Base-by-base conservation (phyloP, 345 rosid genomes). In the Salix viminalis region DNA sequence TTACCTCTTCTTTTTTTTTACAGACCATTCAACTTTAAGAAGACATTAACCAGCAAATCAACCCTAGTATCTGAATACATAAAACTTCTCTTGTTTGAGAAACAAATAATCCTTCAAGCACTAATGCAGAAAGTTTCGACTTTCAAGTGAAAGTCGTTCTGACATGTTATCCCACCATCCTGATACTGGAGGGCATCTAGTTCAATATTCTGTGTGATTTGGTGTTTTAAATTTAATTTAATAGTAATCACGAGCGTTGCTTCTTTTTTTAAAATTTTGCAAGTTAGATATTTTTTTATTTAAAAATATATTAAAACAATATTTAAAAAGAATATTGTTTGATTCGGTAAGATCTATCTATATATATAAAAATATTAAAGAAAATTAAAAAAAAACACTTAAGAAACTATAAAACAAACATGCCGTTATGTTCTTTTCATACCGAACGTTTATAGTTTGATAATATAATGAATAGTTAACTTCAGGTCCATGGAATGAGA, bases 121-220 rank as follows among this genome's bases (percentile, higher is more conserved):
- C 9, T 4, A 50, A 19, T 5, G 15, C 24, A 12, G 42, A 21
- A 23, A 21, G 56, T 19, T 56, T n/a, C 14, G 10, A 23, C 62
- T 3, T 9, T 58, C 62, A 1, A 10, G 26, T 9, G 28, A 58
- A 58, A 58, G 14, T n/a, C 9, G 28, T 56, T 50, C n/a, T 6
- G 10, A 19, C 58, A 52, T 52, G 36, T 15, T 28, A 75, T 75
- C 82, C 75, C 67, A 62, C 75, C 78, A 24, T 60, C 70, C 26
- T 46, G 75, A 65, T 60, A 2, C 32, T 30, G 32, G 32, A 30
- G 26, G 56, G 10, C 28, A 58, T 58, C 0, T 10, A n/a, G 1
- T n/a, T n/a, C 28, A 26, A n/a, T 58, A n/a, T 58, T 9, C 6
- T 2, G 4, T 3, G 62, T 58, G 28, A 58, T 58, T 58, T n/a